Base-by-base conservation (phyloP, 2,329 filamentous ascomycete species). In the Monascus ruber region DNA sequence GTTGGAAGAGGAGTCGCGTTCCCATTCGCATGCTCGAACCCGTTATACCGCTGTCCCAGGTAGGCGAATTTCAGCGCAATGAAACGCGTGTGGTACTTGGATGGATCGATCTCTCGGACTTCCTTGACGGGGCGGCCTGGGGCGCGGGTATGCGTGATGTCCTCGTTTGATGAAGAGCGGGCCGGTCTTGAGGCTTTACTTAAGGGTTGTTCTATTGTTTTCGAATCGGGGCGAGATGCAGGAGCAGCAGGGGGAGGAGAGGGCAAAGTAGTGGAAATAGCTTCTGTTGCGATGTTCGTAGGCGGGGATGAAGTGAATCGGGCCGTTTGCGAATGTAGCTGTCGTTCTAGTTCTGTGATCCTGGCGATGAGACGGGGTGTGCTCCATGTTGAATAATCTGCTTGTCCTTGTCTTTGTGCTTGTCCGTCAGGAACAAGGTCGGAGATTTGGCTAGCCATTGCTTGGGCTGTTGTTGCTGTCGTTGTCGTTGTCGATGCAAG, bases 21-120 rank as follows among this genome's bases (percentile, higher is more conserved):
- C 48, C 78, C 78, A 43, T 74, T 73, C 55, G 89, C 81, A 62
- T 89, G 85, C 67, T 98, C 91, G 59, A 87, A 93, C 1, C 91
- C 91, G 62, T 91, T 89, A 62, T 96, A 98, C 40, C 77, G 76
- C 58, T 85, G 84, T 35, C 91, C 91, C 29, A 96, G 68, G 59
- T 98, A 98, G 31, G 91, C 88, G 46, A 98, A 79, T 62, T 95
- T 96, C 42, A 98, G 69, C 5, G 89, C 91, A 46, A 98, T 83
- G 44, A 82, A 78, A 35, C 91, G 78, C 1, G 86, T 93, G 29
- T 77, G 74, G 61, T 95, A 94, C 55, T 79, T 83, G 9, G 78
- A 79, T 0, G 85, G 78, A 57, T 96, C 85, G 54, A 94, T 81
- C 37, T 69, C 68, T 45, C 72, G 67, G 44, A 53, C 50, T 46